Percentiles rank a stretch among this genome's conserved stretches.
These are phyloP conservation scores for Amphirosellinia nigrospora DNA, from an alignment of 495 filamentous ascomycete genomes.

Conservation along the genomic window DNA sequence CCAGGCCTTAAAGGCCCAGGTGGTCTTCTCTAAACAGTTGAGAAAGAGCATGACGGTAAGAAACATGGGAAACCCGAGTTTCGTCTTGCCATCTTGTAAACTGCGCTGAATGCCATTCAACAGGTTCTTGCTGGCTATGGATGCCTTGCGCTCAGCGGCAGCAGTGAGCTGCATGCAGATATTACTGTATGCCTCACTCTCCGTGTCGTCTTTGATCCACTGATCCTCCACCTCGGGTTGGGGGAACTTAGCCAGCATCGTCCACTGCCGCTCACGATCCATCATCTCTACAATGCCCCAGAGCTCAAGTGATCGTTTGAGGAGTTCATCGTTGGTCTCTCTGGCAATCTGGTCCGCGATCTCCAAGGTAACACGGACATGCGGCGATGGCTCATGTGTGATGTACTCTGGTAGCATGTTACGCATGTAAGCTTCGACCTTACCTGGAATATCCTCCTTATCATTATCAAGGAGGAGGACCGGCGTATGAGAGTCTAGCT, in stretches of 20 bases:
- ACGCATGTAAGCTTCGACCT: conserved; percentile 75
- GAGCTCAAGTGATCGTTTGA: conserved; percentile 72
- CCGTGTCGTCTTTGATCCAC: conserved; percentile 48
- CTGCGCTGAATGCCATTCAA: conserved; percentile 79
- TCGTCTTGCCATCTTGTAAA: conserved; percentile 73
- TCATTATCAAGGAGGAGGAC: conserved; percentile 67
- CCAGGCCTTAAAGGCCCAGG: conserved; percentile 80
- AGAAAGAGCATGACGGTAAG: conserved; percentile 75
- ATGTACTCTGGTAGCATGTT: conserved; percentile 66
- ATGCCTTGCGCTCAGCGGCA: conserved; percentile 75
- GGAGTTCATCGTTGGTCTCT: conserved; percentile 65
- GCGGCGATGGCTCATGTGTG: conserved; percentile 67
- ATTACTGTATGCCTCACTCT: conserved; percentile 53
- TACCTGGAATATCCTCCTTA: conserved; percentile 68
- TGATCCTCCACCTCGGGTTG: conserved; percentile 37
- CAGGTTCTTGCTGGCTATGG: conserved; percentile 66
- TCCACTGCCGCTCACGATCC: conserved; percentile 71
- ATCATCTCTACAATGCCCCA: conserved; percentile 80
- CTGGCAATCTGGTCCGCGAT: conserved; percentile 61
- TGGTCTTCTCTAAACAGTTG: conserved; percentile 83
- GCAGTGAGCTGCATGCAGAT: conserved; percentile 75
- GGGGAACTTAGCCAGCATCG: conserved; percentile 52
- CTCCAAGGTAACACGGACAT: conserved; percentile 70
- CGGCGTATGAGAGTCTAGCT: conserved; percentile 22
- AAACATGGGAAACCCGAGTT: conserved; percentile 74